Base-by-base conservation (phyloP, 305 asterid genomes). In the Plantago coronopus region DNA sequence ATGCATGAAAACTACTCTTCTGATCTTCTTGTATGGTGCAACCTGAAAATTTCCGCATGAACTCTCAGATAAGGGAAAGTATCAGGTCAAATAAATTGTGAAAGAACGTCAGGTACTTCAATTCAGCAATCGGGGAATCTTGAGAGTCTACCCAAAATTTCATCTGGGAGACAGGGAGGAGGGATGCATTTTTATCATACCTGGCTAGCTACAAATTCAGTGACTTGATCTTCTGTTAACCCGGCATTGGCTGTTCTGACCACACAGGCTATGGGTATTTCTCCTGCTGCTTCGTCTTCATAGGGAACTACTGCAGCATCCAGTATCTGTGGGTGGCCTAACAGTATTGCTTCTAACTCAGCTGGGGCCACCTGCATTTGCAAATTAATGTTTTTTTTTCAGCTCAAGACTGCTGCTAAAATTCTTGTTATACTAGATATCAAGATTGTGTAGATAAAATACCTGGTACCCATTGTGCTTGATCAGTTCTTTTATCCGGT, bases 281-380 rank as follows among this genome's bases (percentile, higher is more conserved):
- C 78, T 45, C 98, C 98, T 4, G 95, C 96, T 74, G 79, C 95
- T 59, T 89, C 96, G 67, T 91, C 94, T 68, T 69, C 88, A 55
- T 82, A 91, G 95, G 98, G 98, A 50, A 88, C 80, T 50, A 91
- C 98, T 48, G 96, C 98, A 34, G 91, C 96, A 67, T 91, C 98
- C 46, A 82, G 83, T 72, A 91, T 70, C 13, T 83, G 81, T 48
- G 95, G 95, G 48, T 81, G 63, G 5, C 95, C 83, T 38, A 69
- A 84, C 72, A 91, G 96, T 64, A 86, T 42, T 45, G 82, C 87
- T 65, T 91, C 98, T 58, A 91, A 80, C 64, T 91, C 98, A 2
- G 95, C 98, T 21, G 96, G 98, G 19, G 98, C 87, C 61, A 91
- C 98, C 98, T 91, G 81, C 59, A 29, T n/a, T 51, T 34, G 19